Base-by-base conservation (phyloP, 257 asterid species). In the Solanum piurae region DNA sequence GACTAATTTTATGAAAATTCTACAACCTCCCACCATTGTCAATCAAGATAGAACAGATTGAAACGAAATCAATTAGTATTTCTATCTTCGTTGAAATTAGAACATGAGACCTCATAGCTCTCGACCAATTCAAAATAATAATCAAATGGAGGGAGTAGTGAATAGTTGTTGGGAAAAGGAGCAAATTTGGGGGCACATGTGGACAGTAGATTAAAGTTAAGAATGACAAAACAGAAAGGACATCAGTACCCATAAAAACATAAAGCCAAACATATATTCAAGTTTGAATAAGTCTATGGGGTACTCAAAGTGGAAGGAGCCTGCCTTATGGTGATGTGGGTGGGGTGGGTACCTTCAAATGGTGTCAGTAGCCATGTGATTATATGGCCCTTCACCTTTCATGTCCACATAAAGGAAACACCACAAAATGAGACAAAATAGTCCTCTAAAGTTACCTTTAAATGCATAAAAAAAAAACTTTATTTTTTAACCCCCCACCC, bases 391-490 rank as follows among this genome's bases (percentile, higher is more conserved):
- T 76, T 74, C 80, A 13, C 83, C 88, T 86, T 66, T 84, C 90
- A 89, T 87, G 89, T 87, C 92, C 91, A 92, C 91, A 89, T 90
- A 87, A 91, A 91, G 88, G 90, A 88, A 83, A 87, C 64, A 20
- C 91, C 90, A 90, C 87, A 89, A 89, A 87, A 89, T 83, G 91
- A 89, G 91, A 90, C 91, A 90, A 92, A 90, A 88, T 72, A 66
- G 86, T 85, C 90, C 92, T 68, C 91, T 83, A 90, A 91, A 89
- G 91, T 83, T 42, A 52, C 90, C 90, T 91, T 91, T 87, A 87
- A 88, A 88, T 86, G 27, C 90, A 91, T 83, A 90, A 90, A 91
- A 88, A 85, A 73, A 74, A 58, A 82, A 84, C 87, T 68, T 90
- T 76, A 69, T 74, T 83, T 84, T 80, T 37, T 18, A 36, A 13